phyloP scores from a whole-genome alignment of 2,329 filamentous ascomycete species.

The Passalora sequoiae region DNA sequence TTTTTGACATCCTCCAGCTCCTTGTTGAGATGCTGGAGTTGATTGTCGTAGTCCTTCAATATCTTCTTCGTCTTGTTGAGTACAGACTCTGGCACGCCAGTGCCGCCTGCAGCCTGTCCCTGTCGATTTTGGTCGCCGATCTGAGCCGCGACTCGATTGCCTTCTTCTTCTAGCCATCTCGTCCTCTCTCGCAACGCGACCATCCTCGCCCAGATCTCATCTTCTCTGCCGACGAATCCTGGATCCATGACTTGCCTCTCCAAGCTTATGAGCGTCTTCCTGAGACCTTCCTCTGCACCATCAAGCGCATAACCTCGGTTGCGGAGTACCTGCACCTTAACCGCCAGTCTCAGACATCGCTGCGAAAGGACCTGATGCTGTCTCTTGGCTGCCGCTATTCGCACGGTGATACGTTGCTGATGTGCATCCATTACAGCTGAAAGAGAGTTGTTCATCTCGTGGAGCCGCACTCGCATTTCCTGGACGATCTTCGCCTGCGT shows the following conservation, averaged over 20 bases:
- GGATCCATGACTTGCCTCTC: slow-evolving; percentile 70
- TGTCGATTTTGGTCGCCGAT: slow-evolving; percentile 37
- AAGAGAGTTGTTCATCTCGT: slow-evolving; percentile 73
- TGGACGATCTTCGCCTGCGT: slow-evolving; percentile 65
- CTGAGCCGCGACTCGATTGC: slow-evolving; percentile 58
- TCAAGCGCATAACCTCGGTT: slow-evolving; percentile 78
- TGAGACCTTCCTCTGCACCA: slow-evolving; percentile 71
- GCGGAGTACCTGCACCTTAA: slow-evolving; percentile 72
- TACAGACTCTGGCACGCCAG: slow-evolving; percentile 62
- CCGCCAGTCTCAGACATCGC: slow-evolving; percentile 68
- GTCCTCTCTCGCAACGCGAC: slow-evolving; percentile 69
- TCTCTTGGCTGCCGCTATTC: slow-evolving; percentile 65
- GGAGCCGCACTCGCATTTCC: slow-evolving; percentile 65
- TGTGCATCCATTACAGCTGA: slow-evolving; percentile 68
- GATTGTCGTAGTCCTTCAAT: slow-evolving; percentile 74
- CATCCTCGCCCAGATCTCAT: slow-evolving; percentile 81
- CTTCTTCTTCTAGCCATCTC: slow-evolving; percentile 65
- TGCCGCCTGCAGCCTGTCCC: slow-evolving; percentile 44
- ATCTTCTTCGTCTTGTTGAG: slow-evolving; percentile 73
- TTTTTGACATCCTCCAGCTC: slow-evolving; percentile 55
- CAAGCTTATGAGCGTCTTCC: slow-evolving; percentile 63
- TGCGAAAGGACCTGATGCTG: slow-evolving; percentile 68
- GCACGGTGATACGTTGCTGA: slow-evolving; percentile 69
- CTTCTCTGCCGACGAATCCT: slow-evolving; percentile 66
- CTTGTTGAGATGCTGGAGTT: slow-evolving; percentile 68